These are phyloP conservation scores for Wallemia ichthyophaga DNA, from an alignment of 1,284 basidiomycete species.

Conservation along the genomic window DNA sequence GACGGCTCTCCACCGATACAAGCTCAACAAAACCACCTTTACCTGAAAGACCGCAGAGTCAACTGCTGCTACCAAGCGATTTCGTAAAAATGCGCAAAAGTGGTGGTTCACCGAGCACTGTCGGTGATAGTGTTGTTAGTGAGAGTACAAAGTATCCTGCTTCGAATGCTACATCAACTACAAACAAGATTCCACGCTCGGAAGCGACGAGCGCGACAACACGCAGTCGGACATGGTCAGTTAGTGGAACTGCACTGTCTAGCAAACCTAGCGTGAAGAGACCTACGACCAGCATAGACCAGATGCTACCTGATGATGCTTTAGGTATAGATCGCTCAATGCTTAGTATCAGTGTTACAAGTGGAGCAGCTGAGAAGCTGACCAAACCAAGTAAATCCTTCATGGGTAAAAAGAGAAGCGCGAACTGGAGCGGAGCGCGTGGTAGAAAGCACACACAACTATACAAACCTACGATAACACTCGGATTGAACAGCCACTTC, in stretches of 20 bases:
- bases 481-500: not conserved
- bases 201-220: not conserved
- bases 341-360: not conserved
- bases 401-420: not conserved
- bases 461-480: not conserved
- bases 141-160: not conserved
- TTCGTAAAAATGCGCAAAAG: not conserved
- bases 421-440: not conserved
- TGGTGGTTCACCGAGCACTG: not conserved
- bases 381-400: not conserved
- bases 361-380: not conserved
- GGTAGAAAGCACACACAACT: not conserved
- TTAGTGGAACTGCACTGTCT: not conserved
- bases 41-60: not conserved
- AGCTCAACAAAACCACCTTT: not conserved
- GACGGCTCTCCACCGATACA: not conserved
- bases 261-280: not conserved
- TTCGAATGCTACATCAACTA: not conserved
- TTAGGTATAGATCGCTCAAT: not conserved
- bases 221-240: not conserved
- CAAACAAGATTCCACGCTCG: not conserved
- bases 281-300: not conserved
- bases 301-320: not conserved
- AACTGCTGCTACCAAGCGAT: not conserved
- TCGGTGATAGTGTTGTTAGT: not conserved